Percentiles rank a stretch among this genome's conserved stretches.
phyloP scores from a whole-genome alignment of 192 early-diverging fungal genomes.

The Funneliformis mosseae region DNA sequence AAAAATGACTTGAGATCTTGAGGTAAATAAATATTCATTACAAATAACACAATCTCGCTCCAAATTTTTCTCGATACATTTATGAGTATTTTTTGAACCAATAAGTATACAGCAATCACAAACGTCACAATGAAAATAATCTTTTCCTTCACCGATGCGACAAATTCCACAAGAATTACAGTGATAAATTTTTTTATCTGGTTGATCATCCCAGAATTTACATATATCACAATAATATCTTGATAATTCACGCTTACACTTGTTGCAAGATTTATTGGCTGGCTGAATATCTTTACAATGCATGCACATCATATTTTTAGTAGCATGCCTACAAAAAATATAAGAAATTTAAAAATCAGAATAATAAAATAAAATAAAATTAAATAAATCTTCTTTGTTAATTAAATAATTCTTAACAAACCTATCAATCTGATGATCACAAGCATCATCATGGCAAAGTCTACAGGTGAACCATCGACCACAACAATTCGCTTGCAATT shows the following conservation, averaged over 20 bases:
- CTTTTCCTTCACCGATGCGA: conserved; percentile 79
- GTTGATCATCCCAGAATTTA: conserved; percentile 89
- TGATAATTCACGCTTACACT: conserved; percentile 69
- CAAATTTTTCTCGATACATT: conserved; percentile 89
- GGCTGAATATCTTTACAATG: conserved; percentile 81
- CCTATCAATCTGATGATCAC: conserved; percentile 76
- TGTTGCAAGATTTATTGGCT: conserved; percentile 70
- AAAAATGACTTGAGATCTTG: conserved; percentile 76
- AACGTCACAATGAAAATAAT: conserved; percentile 90
- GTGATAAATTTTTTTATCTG: conserved; percentile 86
- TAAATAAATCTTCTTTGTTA: no score
- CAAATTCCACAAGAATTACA: conserved; percentile 94
- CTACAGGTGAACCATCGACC: conserved; percentile 77
- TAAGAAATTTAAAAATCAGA: no score
- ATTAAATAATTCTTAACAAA: conserved; percentile 34
- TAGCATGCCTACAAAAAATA: conserved; percentile 32
- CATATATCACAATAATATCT: conserved; percentile 88
- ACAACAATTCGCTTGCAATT: conserved; percentile 81
- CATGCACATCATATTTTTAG: conserved; percentile 93
- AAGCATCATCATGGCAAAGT: conserved; percentile 81
- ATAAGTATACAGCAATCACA: conserved; percentile 93
- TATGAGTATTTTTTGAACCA: conserved; percentile 70
- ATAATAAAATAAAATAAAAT: no score
- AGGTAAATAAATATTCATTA: conserved; percentile 93
- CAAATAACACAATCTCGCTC: conserved; percentile 96